Percentiles rank a stretch among this genome's conserved stretches.
Evolutionary conservation across 139 green algal genomes (phyloP).

Genomic region (Astrephomene gubernaculifera): DNA sequence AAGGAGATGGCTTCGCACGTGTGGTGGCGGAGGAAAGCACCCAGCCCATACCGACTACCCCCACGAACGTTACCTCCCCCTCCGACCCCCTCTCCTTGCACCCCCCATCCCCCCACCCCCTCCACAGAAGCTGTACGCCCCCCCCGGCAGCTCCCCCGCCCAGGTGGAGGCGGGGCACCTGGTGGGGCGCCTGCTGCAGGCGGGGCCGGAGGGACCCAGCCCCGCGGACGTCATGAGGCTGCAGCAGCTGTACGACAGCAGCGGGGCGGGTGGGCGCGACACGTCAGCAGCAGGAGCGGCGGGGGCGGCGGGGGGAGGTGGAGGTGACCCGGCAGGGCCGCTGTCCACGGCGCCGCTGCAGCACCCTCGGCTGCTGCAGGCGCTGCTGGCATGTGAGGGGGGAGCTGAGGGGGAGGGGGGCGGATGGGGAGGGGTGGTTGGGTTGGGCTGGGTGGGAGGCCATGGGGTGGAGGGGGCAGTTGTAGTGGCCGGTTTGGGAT

Average conservation of each 20-base stretch:
- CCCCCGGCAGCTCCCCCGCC: neutral
- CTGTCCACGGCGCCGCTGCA: slow-evolving; percentile 21
- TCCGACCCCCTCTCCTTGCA: too few relatives aligned
- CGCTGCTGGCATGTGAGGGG: slow-evolving; percentile 30
- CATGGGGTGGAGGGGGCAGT: too few relatives aligned
- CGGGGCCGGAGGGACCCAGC: neutral
- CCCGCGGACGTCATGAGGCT: neutral
- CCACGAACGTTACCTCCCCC: too few relatives aligned
- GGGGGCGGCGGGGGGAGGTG: neutral
- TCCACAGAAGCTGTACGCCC: slow-evolving; percentile 16
- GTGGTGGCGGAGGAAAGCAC: too few relatives aligned
- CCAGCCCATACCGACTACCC: too few relatives aligned
- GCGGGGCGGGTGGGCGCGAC: neutral
- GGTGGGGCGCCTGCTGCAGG: slow-evolving; percentile 7
- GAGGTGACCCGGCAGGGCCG: neutral
- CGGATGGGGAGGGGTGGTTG: neutral
- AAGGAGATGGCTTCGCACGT: too few relatives aligned
- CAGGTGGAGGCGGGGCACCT: slow-evolving; percentile 20
- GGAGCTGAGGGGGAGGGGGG: neutral
- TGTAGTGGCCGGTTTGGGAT: too few relatives aligned
- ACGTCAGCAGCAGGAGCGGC: neutral
- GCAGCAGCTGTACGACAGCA: neutral
- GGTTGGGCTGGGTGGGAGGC: neutral
- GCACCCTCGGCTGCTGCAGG: slow-evolving; percentile 35
- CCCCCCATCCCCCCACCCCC: neutral